Conservation (phyloP, 257 asterid genomes). For the Prunella vulgaris region DNA sequence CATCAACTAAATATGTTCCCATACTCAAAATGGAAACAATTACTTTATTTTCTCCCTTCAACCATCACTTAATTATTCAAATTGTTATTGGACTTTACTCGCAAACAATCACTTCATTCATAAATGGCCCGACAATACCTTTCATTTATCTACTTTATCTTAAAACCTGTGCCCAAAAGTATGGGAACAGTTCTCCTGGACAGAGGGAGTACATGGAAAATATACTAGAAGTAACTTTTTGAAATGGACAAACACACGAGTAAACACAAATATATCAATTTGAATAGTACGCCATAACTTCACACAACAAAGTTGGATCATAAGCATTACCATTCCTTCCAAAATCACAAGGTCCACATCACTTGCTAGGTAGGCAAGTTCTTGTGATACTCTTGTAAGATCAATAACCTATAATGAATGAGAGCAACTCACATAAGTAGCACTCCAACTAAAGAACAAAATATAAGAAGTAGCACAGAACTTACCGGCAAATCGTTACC, state of each 20-base stretch:
- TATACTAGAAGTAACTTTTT: neutral
- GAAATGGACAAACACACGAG: neutral
- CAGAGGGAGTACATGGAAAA: neutral
- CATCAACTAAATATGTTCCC: too few relatives aligned
- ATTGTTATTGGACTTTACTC: too few relatives aligned
- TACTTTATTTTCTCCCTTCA: too few relatives aligned
- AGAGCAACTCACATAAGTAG: conserved; percentile 10
- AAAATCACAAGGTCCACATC: conserved; percentile 87
- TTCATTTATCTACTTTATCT: too few relatives aligned
- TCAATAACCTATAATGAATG: conserved; percentile 60
- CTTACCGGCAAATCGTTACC: conserved; percentile 94
- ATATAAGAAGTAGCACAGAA: conserved; percentile 8
- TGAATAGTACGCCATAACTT: neutral
- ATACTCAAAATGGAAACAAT: too few relatives aligned
- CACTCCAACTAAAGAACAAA: conserved; percentile 7
- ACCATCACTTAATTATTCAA: too few relatives aligned
- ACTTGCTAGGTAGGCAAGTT: conserved; percentile 80
- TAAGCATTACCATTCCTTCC: conserved; percentile 84
- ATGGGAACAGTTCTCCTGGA: too few relatives aligned
- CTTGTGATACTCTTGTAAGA: conserved; percentile 83
- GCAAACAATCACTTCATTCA: too few relatives aligned
- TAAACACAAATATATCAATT: neutral
- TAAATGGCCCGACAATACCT: too few relatives aligned
- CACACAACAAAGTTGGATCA: conserved; percentile 2
- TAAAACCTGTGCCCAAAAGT: too few relatives aligned